These are phyloP conservation scores for Alternaria sp. DNA, from an alignment of 2,329 filamentous ascomycete genomes.

Conservation along the genomic window DNA sequence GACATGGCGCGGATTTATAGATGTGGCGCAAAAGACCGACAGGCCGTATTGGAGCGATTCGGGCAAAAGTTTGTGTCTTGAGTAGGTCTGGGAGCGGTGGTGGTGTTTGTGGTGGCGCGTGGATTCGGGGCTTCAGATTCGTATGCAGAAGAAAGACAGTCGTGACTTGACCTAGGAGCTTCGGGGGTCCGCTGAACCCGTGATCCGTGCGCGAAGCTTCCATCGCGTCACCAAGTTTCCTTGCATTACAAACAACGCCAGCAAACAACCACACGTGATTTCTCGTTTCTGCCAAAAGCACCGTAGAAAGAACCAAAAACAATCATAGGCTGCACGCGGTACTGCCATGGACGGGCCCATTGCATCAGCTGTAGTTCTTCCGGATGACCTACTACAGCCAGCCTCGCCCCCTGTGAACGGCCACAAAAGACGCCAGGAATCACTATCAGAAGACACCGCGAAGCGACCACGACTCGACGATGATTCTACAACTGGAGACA, in stretches of 20 bases:
- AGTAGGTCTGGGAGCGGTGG: neutral
- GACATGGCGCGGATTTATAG: conserved; percentile 68
- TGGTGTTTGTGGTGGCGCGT: conserved; percentile 6
- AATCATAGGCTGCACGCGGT: neutral
- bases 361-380: conserved; percentile 63
- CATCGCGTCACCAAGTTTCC: conserved; percentile 13
- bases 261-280: conserved; percentile 7
- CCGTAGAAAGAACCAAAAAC: neutral
- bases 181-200: conserved; percentile 26
- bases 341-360: conserved; percentile 53
- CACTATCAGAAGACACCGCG: conserved; percentile 56
- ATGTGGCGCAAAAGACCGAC: neutral
- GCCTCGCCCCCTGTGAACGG: conserved; percentile 34
- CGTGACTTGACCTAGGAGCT: conserved; percentile 8
- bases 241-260: neutral
- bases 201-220: conserved; percentile 39
- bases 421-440: conserved; percentile 64
- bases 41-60: neutral
- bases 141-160: conserved; percentile 18
- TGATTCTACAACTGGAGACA: conserved; percentile 31
- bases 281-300: neutral
- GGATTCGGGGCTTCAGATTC: conserved; percentile 15
- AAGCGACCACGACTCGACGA: conserved; percentile 63
- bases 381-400: conserved; percentile 51
- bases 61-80: neutral